Conservation (phyloP, 1,284 basidiomycete genomes). For the Volvariella volvacea region DNA sequence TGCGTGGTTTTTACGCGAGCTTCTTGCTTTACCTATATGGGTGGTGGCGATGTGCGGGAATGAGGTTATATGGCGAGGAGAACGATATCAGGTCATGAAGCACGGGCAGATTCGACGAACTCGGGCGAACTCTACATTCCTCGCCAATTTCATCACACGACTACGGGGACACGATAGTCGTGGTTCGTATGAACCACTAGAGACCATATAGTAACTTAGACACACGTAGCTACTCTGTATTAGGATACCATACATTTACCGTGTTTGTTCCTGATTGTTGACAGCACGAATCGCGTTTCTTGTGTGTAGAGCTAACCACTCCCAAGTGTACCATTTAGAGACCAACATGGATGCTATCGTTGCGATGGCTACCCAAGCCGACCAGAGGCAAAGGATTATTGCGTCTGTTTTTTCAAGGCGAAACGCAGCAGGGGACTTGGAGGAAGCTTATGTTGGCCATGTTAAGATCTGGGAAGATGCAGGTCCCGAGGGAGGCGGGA, state of each 20-base stretch:
- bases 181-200: conserved; percentile 4
- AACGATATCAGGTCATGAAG: conserved; percentile 51
- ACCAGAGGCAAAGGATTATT: conserved; percentile 68
- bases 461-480: conserved; percentile 87
- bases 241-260: neutral
- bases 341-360: too few species aligned
- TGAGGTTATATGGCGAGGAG: conserved; percentile 81
- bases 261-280: neutral
- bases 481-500: conserved; percentile 52
- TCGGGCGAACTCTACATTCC: conserved; percentile 3
- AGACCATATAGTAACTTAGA: neutral
- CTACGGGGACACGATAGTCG: neutral
- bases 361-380: conserved; percentile 43
- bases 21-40: conserved; percentile 83
- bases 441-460: conserved; percentile 80
- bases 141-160: conserved; percentile 13
- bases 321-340: too few species aligned
- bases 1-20: conserved; percentile 76
- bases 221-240: neutral
- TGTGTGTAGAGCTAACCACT: too few species aligned
- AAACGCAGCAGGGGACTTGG: conserved; percentile 52
- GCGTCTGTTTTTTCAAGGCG: conserved; percentile 76
- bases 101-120: conserved; percentile 53
- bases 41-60: conserved; percentile 72
- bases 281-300: neutral